These are phyloP conservation scores for Scutellospora calospora DNA, from an alignment of 371 early-diverging fungal species.

Conservation along the genomic window DNA sequence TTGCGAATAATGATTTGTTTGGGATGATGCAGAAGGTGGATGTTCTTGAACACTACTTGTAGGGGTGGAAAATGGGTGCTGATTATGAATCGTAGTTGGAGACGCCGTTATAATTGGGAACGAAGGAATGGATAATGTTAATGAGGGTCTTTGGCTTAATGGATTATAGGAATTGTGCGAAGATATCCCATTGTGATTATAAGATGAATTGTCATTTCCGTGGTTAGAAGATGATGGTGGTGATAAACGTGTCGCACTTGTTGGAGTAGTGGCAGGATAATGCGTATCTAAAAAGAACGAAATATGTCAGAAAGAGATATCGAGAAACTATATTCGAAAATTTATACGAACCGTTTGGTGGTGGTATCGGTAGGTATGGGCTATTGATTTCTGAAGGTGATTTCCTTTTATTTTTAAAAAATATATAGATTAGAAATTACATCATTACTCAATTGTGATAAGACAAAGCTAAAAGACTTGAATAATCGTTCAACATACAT, in stretches of 20 bases:
- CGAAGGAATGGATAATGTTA: constrained; percentile 43
- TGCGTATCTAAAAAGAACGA: constrained; percentile 6
- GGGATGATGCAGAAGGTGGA: constrained; percentile 91
- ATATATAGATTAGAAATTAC: too few relatives aligned
- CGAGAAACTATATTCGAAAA: too few relatives aligned
- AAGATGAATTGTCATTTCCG: constrained; percentile 3
- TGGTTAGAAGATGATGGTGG: constrained; percentile 38
- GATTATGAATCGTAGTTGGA: constrained; percentile 31
- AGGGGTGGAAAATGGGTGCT: constrained; percentile 41
- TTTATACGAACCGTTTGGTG: constrained; percentile 31
- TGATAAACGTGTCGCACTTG: constrained; percentile 38
- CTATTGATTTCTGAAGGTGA: constrained; percentile 44
- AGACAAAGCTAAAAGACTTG: too few relatives aligned
- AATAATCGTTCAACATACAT: constrained; percentile 11
- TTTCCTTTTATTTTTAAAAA: constrained; percentile 12
- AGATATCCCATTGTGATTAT: constrained; percentile 27
- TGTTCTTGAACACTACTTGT: constrained; percentile 54
- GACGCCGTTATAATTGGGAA: constrained; percentile 38
- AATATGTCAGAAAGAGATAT: too few relatives aligned
- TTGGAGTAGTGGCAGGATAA: constrained; percentile 41
- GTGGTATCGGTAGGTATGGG: constrained; percentile 37
- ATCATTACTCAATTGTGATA: too few relatives aligned
- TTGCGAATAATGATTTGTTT: constrained; percentile 84
- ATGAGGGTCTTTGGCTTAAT: constrained; percentile 14
- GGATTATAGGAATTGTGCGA: constrained; percentile 22